Base-by-base conservation (phyloP, 306 rosid species). In the Canavalia gladiata region DNA sequence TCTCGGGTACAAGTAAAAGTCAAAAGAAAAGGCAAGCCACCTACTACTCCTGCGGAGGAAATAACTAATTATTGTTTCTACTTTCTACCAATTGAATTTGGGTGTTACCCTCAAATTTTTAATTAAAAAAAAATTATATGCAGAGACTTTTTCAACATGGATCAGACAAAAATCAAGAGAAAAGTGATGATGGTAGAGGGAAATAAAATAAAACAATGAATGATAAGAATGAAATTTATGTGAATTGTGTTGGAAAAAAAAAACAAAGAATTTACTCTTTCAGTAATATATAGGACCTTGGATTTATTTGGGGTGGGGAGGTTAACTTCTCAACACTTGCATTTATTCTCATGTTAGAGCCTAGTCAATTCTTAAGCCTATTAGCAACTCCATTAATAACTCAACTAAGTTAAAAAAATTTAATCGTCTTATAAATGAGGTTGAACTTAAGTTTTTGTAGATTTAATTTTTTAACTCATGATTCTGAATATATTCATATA, bases 41-140 rank as follows among this genome's bases (percentile, higher is more conserved):
- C 76, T 10, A 54, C 56, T 18, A 13, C 34, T 77, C 1, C 47
- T 42, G 5, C 49, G 42, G 5, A 28, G 69, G 13, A 57, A 49
- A 56, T 57, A 58, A 46, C 62, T 25, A 18, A 69, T 31, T 8
- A 6, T 10, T 42, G 49, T 62, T 70, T 35, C 55, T 18, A 7
- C 72, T 55, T 54, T 55, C 33, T 55, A 55, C 59, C 34, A 39
- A 59, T 60, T 47, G 33, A 49, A 67, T 45, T 56, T 56, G 51
- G 34, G n/a, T 10, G 4, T 56, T 56, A 28, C 12, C 30, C 62
- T 28, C 62, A 56, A 2, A 56, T 0, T 1, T 56, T 56, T 13
- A 52, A 13, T 1, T 8, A 52, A 42, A 25, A 25, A 25, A 18
- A 18, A 18, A 4, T 18, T 18, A 6, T 55, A 25, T 55, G 60